Evolutionary conservation across 225 moss, liverwort and hornwort species (phyloP).

Genomic region (Pseudisothecium myosuroides): DNA sequence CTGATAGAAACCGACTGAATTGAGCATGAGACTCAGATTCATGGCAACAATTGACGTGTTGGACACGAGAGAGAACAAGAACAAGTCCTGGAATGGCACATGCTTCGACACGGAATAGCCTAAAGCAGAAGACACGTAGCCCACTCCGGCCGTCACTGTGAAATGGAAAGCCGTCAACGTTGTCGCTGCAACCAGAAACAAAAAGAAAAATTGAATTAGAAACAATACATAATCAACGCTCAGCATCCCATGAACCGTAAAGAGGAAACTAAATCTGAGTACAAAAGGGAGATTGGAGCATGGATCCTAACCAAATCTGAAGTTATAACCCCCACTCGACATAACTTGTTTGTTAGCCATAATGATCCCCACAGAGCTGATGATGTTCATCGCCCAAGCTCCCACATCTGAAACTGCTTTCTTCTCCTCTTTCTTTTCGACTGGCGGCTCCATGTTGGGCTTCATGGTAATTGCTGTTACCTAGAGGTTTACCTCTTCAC

Average conservation of each 20-base stretch:
- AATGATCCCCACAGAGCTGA: conserved; percentile 96
- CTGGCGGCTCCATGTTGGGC: conserved; percentile 9
- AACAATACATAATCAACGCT: neutral
- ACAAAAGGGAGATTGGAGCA: neutral
- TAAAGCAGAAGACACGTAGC: conserved; percentile 36
- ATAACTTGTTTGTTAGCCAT: conserved; percentile 99
- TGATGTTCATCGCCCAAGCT: conserved; percentile 93
- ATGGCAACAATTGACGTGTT: conserved; percentile 59
- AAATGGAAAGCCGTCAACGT: conserved; percentile 60
- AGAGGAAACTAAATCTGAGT: neutral
- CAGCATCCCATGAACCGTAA: neutral
- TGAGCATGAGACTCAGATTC: conserved; percentile 68
- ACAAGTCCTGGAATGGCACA: conserved; percentile 47
- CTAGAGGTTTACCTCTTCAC: neutral
- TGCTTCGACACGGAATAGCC: conserved; percentile 46
- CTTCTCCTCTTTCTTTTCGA: conserved; percentile 43
- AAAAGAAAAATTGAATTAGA: neutral
- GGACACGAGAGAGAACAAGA: conserved; percentile 47
- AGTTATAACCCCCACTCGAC: conserved; percentile 59
- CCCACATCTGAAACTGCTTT: conserved; percentile 64
- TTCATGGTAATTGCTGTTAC: conserved; percentile 13
- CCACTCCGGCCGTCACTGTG: conserved; percentile 42
- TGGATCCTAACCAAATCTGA: conserved; percentile 58
- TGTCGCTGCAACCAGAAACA: conserved; percentile 38
- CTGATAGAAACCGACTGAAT: conserved; percentile 65